phyloP scores from a whole-genome alignment of 441 rosid species.

The Hura crepitans region DNA sequence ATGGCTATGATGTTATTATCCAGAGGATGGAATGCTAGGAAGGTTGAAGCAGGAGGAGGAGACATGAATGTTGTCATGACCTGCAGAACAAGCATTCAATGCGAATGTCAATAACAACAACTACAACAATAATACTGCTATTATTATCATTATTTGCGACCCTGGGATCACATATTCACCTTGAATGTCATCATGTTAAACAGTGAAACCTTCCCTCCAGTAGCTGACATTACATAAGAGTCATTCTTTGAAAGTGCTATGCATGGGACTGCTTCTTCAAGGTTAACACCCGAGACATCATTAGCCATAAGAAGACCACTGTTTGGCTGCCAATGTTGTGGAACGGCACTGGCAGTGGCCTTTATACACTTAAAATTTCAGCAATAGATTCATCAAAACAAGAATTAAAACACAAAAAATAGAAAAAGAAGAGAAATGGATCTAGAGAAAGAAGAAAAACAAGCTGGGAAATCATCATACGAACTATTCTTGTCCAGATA shows the following conservation, averaged over 20 bases:
- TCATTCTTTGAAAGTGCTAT: constrained; percentile 89
- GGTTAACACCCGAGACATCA: constrained; percentile 69
- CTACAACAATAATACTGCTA: not conserved
- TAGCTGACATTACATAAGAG: constrained; percentile 87
- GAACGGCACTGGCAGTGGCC: constrained; percentile 75
- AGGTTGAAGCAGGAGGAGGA: constrained; percentile 85
- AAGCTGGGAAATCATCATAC: not conserved
- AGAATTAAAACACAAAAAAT: not conserved
- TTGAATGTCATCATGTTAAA: constrained; percentile 90
- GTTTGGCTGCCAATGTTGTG: constrained; percentile 88
- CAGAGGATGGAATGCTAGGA: constrained; percentile 84
- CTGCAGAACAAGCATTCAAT: constrained; percentile 37
- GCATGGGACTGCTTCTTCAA: constrained; percentile 84
- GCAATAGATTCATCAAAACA: constrained; percentile 21
- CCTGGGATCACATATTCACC: constrained; percentile 38
- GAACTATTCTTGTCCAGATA: constrained; percentile 8
- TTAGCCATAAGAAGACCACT: constrained; percentile 91
- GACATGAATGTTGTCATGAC: constrained; percentile 91
- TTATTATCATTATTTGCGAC: not conserved
- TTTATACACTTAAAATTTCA: constrained; percentile 35
- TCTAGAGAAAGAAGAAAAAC: not conserved
- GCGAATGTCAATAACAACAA: constrained; percentile 11
- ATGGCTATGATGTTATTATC: constrained; percentile 90
- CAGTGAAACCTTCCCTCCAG: constrained; percentile 83
- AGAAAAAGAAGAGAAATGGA: not conserved